Percentiles rank a stretch among this genome's conserved stretches.
Conservation (phyloP, 1,139 yeast species). For the Pichia sp. region DNA sequence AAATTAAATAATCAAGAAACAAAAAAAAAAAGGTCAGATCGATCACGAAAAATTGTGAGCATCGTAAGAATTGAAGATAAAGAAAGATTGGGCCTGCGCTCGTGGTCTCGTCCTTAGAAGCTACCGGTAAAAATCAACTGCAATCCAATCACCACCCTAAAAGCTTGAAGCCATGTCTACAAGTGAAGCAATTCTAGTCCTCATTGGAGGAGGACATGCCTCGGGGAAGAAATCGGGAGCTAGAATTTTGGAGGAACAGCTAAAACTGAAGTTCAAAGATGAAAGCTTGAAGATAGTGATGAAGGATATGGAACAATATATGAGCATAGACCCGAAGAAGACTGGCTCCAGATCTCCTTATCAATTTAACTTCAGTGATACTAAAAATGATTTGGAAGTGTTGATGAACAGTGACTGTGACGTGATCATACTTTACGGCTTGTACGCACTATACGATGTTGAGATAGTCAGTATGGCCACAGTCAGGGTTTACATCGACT, state of each 20-base stretch:
- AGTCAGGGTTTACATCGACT: slow-evolving; percentile 72
- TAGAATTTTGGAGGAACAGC: slow-evolving; percentile 16
- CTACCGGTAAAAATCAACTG: no score
- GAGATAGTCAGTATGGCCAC: slow-evolving; percentile 55
- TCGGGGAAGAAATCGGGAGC: slow-evolving; percentile 30
- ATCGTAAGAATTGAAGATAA: no score
- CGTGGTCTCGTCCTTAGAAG: no score
- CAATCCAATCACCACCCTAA: no score
- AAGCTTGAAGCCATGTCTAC: slow-evolving; percentile 4
- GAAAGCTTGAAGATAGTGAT: slow-evolving; percentile 33
- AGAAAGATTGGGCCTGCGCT: no score
- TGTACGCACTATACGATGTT: slow-evolving; percentile 71
- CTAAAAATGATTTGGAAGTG: slow-evolving; percentile 25
- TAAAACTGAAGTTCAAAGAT: slow-evolving; percentile 4
- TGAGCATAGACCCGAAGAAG: slow-evolving; percentile 5
- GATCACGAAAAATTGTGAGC: no score
- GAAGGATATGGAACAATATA: slow-evolving; percentile 36
- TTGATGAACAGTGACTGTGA: slow-evolving; percentile 22
- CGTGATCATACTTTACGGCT: slow-evolving; percentile 66
- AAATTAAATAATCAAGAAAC: no score
- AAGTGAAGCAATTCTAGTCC: slow-evolving; percentile 20
- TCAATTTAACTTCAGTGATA: slow-evolving; percentile 37
- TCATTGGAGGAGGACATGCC: slow-evolving; percentile 33
- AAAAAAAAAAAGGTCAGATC: no score
- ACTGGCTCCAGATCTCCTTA: slow-evolving; percentile 26